These are phyloP conservation scores for Epicoccum nigrum DNA, from an alignment of 2,329 filamentous ascomycete genomes.

Conservation along the genomic window DNA sequence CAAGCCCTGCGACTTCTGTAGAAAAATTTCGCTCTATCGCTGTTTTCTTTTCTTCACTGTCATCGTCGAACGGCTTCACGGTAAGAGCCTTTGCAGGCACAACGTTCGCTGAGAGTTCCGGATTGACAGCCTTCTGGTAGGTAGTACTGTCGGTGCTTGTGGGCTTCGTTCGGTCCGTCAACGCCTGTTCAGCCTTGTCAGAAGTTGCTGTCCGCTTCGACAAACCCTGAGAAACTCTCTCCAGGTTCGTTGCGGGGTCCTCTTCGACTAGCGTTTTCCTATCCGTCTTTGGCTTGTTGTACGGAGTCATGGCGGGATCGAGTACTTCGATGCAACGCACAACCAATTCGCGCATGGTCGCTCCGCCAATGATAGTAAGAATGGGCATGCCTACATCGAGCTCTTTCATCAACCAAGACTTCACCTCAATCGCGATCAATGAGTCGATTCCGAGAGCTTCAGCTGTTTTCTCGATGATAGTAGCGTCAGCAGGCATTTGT, in stretches of 20 bases:
- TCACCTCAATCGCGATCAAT: conserved; percentile 47
- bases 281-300: not conserved
- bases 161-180: too few species aligned
- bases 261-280: not conserved
- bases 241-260: not conserved
- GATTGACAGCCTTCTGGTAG: too few species aligned
- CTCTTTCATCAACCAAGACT: conserved; percentile 48
- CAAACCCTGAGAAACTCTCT: too few species aligned
- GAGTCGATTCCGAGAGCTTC: conserved; percentile 37
- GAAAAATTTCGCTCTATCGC: too few species aligned
- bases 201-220: too few species aligned
- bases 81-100: too few species aligned
- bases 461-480: not conserved
- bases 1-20: too few species aligned
- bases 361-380: conserved; percentile 31
- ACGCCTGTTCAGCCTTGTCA: too few species aligned
- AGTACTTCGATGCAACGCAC: not conserved
- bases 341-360: not conserved
- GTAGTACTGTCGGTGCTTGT: too few species aligned
- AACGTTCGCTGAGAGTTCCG: too few species aligned
- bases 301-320: not conserved
- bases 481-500: conserved; percentile 1
- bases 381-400: conserved; percentile 36
- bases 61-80: too few species aligned
- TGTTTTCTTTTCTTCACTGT: too few species aligned